phyloP scores from a whole-genome alignment of 148 eudicot species.

The Amaranthus palmeri region DNA sequence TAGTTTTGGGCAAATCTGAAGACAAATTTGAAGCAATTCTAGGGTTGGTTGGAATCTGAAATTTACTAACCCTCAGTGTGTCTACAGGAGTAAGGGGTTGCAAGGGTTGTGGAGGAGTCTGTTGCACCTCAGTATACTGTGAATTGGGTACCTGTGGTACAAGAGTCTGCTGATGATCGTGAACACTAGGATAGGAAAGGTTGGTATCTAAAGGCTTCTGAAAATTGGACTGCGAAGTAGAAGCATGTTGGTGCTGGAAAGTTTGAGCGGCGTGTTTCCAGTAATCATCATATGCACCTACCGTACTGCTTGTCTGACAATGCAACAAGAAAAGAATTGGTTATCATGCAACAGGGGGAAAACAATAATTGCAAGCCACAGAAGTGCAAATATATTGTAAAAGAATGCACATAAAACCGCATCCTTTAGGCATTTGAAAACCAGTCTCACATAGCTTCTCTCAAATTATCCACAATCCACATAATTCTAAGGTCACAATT shows the following conservation, averaged over 20 bases:
- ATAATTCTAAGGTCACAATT: background rate
- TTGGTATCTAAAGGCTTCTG: slow-evolving; percentile 49
- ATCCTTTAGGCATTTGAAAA: background rate
- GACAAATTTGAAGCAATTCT: slow-evolving; percentile 78
- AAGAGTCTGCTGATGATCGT: slow-evolving; percentile 49
- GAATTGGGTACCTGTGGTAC: slow-evolving; percentile 37
- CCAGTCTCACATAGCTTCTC: background rate
- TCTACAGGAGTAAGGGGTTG: slow-evolving; percentile 50
- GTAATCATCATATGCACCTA: slow-evolving; percentile 55
- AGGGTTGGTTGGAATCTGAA: slow-evolving; percentile 89
- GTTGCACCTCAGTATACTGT: slow-evolving; percentile 43
- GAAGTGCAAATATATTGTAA: background rate
- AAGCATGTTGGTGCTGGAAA: slow-evolving; percentile 41
- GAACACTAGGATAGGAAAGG: slow-evolving; percentile 45
- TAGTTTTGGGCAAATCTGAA: slow-evolving; percentile 42
- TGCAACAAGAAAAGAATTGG: slow-evolving; percentile 15
- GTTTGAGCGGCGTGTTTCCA: slow-evolving; percentile 63
- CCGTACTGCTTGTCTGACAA: slow-evolving; percentile 50
- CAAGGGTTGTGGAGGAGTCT: slow-evolving; percentile 45
- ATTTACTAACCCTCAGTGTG: slow-evolving; percentile 55
- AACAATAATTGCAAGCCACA: slow-evolving; percentile 7
- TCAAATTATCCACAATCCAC: background rate
- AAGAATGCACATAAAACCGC: background rate
- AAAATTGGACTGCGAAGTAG: slow-evolving; percentile 36
- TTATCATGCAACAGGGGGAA: background rate